Conservation (phyloP, 495 filamentous ascomycete genomes). For the Talaromyces nanjingensis region DNA sequence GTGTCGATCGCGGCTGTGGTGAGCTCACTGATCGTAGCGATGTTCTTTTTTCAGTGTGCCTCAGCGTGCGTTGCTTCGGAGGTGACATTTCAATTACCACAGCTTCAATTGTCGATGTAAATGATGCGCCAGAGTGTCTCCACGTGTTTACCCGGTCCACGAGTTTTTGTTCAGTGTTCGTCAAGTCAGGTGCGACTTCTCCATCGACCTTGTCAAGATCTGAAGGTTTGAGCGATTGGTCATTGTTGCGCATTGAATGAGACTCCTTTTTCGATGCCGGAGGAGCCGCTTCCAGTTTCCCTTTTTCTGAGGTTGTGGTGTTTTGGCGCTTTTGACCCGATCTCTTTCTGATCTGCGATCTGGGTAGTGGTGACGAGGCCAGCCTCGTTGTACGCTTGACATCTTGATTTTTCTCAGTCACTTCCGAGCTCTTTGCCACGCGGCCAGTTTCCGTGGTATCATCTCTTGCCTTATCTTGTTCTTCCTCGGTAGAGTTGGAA, state of each 20-base stretch:
- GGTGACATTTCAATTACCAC: conserved; percentile 59
- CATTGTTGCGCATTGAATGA: not conserved
- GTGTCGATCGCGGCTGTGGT: conserved; percentile 33
- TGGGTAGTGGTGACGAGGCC: conserved; percentile 7
- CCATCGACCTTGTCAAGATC: conserved; percentile 29
- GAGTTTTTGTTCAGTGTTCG: conserved; percentile 16
- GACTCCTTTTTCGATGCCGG: not conserved
- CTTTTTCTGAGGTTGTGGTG: not conserved
- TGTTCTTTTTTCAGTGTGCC: conserved; percentile 63
- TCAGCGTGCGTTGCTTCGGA: conserved; percentile 43
- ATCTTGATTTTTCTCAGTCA: not conserved
- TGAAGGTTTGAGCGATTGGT: not conserved
- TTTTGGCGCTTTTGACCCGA: not conserved
- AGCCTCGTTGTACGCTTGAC: not conserved
- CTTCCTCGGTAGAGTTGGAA: not conserved
- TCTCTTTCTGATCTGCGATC: not conserved
- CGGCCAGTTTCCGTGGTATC: conserved; percentile 6
- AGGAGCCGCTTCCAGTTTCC: not conserved
- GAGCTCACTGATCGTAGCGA: conserved; percentile 49
- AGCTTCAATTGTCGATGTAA: conserved; percentile 64
- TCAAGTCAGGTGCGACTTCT: conserved; percentile 37
- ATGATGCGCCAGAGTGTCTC: conserved; percentile 56
- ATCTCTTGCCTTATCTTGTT: not conserved
- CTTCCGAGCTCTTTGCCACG: not conserved
- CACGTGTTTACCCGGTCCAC: conserved; percentile 31